Percentiles rank a stretch among this genome's conserved stretches.
phyloP scores from a whole-genome alignment of 2,329 filamentous ascomycete genomes.

The Alternaria brassicicola region DNA sequence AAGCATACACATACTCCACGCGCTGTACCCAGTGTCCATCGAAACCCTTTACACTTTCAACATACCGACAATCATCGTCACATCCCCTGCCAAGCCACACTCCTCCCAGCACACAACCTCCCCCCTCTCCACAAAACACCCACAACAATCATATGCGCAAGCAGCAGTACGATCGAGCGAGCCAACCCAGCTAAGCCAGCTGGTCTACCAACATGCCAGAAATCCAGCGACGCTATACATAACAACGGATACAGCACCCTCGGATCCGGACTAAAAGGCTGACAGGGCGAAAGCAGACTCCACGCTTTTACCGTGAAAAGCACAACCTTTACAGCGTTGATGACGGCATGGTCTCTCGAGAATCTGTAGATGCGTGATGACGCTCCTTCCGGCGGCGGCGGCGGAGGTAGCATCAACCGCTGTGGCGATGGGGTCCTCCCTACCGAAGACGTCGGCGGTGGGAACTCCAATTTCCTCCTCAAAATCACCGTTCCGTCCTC shows the following conservation, averaged over 20 bases:
- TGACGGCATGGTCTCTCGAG: constrained; percentile 40
- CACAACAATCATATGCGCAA: constrained; percentile 57
- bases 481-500: constrained; percentile 40
- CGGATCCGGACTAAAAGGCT: constrained; percentile 70
- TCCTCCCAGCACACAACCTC: constrained; percentile 42
- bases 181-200: constrained; percentile 45
- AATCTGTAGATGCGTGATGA: constrained; percentile 15
- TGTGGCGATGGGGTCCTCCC: constrained; percentile 27
- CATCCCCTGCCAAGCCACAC: constrained; percentile 26
- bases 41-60: too few species aligned
- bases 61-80: background rate
- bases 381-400: constrained; percentile 24
- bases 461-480: constrained; percentile 38
- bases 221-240: constrained; percentile 70
- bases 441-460: constrained; percentile 19
- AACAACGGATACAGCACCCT: constrained; percentile 72
- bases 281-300: constrained; percentile 70
- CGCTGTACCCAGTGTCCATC: too few species aligned
- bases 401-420: constrained; percentile 45
- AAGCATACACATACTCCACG: too few species aligned
- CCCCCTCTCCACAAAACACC: constrained; percentile 41
- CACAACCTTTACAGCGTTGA: constrained; percentile 57
- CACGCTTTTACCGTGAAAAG: constrained; percentile 73
- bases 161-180: constrained; percentile 52
- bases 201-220: constrained; percentile 42